Evolutionary conservation across 2,329 filamentous ascomycete species (phyloP).

Genomic region (Ceratocystis cacaofunesta): DNA sequence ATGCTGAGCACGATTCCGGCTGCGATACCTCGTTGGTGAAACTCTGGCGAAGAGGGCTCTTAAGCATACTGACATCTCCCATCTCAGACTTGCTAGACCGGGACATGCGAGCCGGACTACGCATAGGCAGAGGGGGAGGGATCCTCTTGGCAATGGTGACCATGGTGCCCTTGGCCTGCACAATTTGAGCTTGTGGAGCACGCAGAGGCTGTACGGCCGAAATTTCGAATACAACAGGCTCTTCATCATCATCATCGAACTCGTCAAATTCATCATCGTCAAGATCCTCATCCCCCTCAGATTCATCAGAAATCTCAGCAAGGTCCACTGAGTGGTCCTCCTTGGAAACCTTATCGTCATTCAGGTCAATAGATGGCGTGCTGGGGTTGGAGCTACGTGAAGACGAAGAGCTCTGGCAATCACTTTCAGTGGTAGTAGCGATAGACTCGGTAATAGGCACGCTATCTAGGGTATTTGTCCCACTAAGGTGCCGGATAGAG

Average conservation of each 20-base stretch:
- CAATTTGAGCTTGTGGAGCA: slow-evolving; percentile 46
- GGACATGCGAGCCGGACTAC: slow-evolving; percentile 55
- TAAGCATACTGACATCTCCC: slow-evolving; percentile 39
- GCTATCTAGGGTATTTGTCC: slow-evolving; percentile 26
- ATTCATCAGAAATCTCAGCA: background rate
- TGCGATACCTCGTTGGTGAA: slow-evolving; percentile 23
- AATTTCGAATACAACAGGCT: slow-evolving; percentile 53
- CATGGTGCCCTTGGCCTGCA: slow-evolving; percentile 59
- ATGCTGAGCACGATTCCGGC: background rate
- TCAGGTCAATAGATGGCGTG: slow-evolving; percentile 13
- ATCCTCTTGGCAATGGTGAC: slow-evolving; percentile 73
- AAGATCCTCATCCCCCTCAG: slow-evolving; percentile 21
- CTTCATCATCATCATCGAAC: slow-evolving; percentile 41
- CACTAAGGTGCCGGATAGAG: slow-evolving; percentile 33
- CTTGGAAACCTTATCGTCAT: slow-evolving; percentile 11
- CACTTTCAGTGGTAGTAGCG: slow-evolving; percentile 15
- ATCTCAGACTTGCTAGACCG: slow-evolving; percentile 40
- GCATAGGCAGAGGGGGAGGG: slow-evolving; percentile 60
- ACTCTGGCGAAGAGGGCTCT: slow-evolving; percentile 37
- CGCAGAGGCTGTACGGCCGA: slow-evolving; percentile 36
- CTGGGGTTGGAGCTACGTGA: slow-evolving; percentile 15
- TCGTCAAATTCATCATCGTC: slow-evolving; percentile 35
- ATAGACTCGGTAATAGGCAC: slow-evolving; percentile 16
- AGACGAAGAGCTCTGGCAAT: slow-evolving; percentile 14
- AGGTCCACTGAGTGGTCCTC: background rate